Evolutionary conservation across 345 rosid genomes (phyloP).

Genomic region (Eucalyptus urophylla): DNA sequence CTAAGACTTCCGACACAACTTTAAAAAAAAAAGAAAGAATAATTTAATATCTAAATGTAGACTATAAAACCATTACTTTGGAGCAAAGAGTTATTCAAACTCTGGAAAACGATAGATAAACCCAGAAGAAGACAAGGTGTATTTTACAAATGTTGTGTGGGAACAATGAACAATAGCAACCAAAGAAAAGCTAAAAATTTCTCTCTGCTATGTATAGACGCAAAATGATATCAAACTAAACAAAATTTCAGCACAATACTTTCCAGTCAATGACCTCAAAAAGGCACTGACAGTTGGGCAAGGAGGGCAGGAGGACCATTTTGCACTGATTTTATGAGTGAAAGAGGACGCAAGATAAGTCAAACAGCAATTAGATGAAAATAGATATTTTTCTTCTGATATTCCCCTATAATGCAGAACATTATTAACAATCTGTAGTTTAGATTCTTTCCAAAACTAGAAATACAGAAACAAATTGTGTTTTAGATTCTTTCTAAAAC

Average conservation of each 20-base stretch:
- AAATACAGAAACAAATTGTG: background rate
- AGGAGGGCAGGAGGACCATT: background rate
- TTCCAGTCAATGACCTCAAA: background rate
- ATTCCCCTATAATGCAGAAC: background rate
- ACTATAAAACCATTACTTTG: background rate
- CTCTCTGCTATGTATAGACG: background rate
- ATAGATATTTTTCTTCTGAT: background rate
- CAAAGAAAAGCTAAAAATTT: background rate
- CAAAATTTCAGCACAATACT: background rate
- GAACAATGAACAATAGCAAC: background rate
- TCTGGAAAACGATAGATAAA: background rate
- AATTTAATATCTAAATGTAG: background rate
- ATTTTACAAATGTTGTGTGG: background rate
- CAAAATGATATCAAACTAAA: background rate
- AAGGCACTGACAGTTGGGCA: background rate
- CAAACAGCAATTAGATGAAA: background rate
- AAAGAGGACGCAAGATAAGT: background rate
- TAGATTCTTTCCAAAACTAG: background rate
- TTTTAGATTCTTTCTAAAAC: background rate
- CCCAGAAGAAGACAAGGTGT: background rate
- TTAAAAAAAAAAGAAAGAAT: background rate
- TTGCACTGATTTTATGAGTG: background rate
- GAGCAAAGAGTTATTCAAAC: background rate
- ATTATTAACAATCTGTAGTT: background rate
- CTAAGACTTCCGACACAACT: background rate